Evolutionary conservation across 192 early-diverging fungal species (phyloP).

Genomic region (Funneliformis mosseae): DNA sequence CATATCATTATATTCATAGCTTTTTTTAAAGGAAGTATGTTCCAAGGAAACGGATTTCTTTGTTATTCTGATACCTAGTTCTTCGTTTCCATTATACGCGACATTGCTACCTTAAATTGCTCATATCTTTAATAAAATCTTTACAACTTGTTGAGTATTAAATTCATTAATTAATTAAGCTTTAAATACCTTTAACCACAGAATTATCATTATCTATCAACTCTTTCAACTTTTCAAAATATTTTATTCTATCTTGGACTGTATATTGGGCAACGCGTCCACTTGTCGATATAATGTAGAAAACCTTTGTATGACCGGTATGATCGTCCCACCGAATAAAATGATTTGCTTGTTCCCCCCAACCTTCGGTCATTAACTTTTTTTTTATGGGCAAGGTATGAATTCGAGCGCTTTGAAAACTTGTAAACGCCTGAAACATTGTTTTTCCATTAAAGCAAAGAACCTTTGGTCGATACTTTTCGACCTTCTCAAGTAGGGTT

Average conservation of each 20-base stretch:
- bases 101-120: background rate
- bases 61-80: background rate
- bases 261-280: background rate
- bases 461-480: constrained; percentile 55
- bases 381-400: background rate
- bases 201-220: background rate
- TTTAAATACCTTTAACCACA: background rate
- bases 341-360: background rate
- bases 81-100: too few relatives aligned
- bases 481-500: constrained; percentile 62
- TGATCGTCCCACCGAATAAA: background rate
- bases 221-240: background rate
- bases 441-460: constrained; percentile 73
- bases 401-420: background rate
- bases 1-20: background rate
- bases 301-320: background rate
- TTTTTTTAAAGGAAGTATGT: background rate
- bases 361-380: background rate
- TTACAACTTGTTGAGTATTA: background rate
- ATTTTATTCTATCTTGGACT: background rate
- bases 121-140: too few relatives aligned
- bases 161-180: background rate
- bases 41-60: background rate
- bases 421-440: constrained; percentile 66
- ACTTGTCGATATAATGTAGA: background rate